Percentiles rank a stretch among this genome's conserved stretches.
Evolutionary conservation across 1,139 yeast genomes (phyloP).

Genomic region (Yamadazyma taylorii): DNA sequence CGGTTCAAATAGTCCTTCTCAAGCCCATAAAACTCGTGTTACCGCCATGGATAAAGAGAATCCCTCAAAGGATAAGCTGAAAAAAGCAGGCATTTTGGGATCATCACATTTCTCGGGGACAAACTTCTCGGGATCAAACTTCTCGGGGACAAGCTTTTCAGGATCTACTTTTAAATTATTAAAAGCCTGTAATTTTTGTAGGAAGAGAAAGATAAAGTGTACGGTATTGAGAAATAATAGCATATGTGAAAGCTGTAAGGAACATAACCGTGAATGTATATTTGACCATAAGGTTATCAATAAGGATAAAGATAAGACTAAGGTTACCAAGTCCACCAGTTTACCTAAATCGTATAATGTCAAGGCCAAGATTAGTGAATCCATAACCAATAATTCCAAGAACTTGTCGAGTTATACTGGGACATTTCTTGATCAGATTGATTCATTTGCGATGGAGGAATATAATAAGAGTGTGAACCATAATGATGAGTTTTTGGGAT

Average conservation of each 20-base stretch:
- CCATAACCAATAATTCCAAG: constrained; percentile 10
- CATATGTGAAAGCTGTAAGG: constrained; percentile 20
- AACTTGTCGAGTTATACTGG: constrained; percentile 17
- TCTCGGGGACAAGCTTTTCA: constrained; percentile 3
- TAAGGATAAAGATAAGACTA: constrained; percentile 3
- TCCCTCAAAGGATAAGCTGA: too few relatives aligned
- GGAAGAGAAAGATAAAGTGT: constrained; percentile 23
- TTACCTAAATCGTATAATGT: constrained; percentile 1
- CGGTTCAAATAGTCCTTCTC: too few relatives aligned
- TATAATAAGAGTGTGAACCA: constrained; percentile 9
- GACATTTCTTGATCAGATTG: constrained; percentile 18
- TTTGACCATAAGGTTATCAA: constrained; percentile 20
- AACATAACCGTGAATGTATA: constrained; percentile 17
- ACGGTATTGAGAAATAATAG: constrained; percentile 9
- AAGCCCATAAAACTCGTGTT: too few relatives aligned
- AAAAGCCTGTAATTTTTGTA: constrained; percentile 21
- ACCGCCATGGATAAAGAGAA: too few relatives aligned
- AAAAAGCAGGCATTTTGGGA: background rate
- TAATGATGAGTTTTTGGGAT: background rate
- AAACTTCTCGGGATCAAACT: too few relatives aligned
- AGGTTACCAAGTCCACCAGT: background rate
- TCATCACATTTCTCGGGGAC: too few relatives aligned
- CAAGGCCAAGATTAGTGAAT: constrained; percentile 4
- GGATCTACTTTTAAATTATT: constrained; percentile 18
- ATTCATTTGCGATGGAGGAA: constrained; percentile 14